Percentiles rank a stretch among this genome's conserved stretches.
phyloP scores from a whole-genome alignment of 2,329 filamentous ascomycete species.

The Aspergillus sp. region DNA sequence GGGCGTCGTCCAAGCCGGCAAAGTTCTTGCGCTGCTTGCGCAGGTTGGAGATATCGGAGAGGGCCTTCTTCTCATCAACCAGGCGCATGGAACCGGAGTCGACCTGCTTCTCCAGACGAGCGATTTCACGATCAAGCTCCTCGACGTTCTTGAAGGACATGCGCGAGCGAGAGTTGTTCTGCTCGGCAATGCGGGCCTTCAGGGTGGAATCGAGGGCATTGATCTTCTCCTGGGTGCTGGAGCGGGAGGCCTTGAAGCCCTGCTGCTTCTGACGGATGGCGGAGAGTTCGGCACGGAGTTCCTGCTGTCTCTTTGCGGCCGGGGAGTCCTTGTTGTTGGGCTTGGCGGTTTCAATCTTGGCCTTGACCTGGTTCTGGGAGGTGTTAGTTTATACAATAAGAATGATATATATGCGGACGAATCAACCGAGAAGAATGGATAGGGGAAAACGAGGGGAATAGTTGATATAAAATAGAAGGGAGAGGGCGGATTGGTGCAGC shows the following conservation, averaged over 20 bases:
- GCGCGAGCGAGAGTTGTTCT: slow-evolving; percentile 80
- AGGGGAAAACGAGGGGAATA: not conserved
- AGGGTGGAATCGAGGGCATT: slow-evolving; percentile 88
- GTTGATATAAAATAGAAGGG: not conserved
- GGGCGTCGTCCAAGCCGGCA: slow-evolving; percentile 74
- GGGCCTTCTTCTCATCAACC: slow-evolving; percentile 94
- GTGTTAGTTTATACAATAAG: slow-evolving; percentile 15
- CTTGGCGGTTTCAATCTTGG: slow-evolving; percentile 80
- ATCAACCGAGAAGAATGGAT: not conserved
- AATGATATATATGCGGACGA: not conserved
- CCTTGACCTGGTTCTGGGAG: slow-evolving; percentile 81
- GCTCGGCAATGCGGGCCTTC: slow-evolving; percentile 78
- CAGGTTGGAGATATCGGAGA: slow-evolving; percentile 76
- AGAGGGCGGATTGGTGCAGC: not conserved
- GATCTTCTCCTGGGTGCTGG: slow-evolving; percentile 80
- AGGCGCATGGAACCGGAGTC: slow-evolving; percentile 89
- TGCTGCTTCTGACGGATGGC: slow-evolving; percentile 85
- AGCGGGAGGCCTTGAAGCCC: slow-evolving; percentile 78
- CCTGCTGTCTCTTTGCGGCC: slow-evolving; percentile 76
- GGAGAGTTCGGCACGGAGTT: slow-evolving; percentile 78
- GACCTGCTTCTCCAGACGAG: slow-evolving; percentile 77
- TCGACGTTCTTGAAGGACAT: slow-evolving; percentile 83
- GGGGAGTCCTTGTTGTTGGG: slow-evolving; percentile 82
- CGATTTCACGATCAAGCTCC: slow-evolving; percentile 82
- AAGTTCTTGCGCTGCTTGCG: slow-evolving; percentile 92